Evolutionary conservation across 257 asterid genomes (phyloP), one percentile per base, ranked within the genome.

Genomic region (Ballota nigra): DNA sequence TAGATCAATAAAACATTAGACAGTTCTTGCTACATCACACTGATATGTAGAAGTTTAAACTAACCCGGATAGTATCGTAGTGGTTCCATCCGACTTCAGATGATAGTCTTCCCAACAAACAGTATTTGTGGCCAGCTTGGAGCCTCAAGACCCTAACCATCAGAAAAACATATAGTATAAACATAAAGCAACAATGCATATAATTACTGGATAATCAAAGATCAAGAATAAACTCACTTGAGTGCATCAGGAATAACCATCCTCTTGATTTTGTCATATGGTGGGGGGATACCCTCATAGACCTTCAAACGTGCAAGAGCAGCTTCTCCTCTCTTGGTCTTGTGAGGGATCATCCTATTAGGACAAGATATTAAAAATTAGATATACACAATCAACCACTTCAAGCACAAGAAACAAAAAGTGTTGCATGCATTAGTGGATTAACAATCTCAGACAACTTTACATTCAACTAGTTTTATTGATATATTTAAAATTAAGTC

Each of bases 81-180:
- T 90, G 88, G 75, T 90, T 90, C 97, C 97, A 88, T 49, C 97
- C 97, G 18, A 88, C 96, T 77, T 90, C 97, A 0, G 93, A 86
- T 67, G 97, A 90, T 12, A 90, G 90, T 71, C 84, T 75, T 33
- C 97, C 97, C 81, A 90, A 66, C 82, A 88, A 72, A 64, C 96
- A 90, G 77, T 86, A 90, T 66, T 90, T 90, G 68, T 90, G 97
- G 8, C 97, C 93, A 70, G 97, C 91, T 73, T 88, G 92, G 13
- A 90, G 96, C 86, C 96, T 88, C 93, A 90, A 77, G 13, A 90
- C 97, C 93, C 97, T 90, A 31, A 20, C 43, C 12, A 66, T 26
- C 33, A 75, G 40, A 36, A 2, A 0, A 3, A 0, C 61, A 33
- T 66, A 40, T 51, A 12, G 7, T 0, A 8, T 19, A 33, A 45